Evolutionary conservation across 768 basidiomycete genomes (phyloP), one percentile per base, ranked within the genome.

Genomic region (Lentinula guzmanii): DNA sequence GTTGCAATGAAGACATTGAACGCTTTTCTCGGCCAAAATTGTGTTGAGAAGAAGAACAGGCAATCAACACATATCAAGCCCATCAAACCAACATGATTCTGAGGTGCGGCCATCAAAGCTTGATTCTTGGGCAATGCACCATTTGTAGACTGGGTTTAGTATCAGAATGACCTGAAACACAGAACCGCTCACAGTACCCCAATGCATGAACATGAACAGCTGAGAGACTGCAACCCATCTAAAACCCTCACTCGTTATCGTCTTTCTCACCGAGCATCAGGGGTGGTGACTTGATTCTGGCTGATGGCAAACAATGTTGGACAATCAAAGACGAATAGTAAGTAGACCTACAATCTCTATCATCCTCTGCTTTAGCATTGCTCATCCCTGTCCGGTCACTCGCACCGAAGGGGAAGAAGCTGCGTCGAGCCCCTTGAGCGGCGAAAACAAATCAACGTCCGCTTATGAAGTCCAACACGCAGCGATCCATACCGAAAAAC

Each of bases 1-100:
- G 77, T 79, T 50, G 72, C 65, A 59, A 78, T 65, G 71, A 89
- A 87, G 45, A 85, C 50, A 60, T 76, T 77, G 69, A 84, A 85
- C 53, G 66, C 78, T 18, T 69, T 70, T 56, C 70, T 71, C 9
- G 86, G 75, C 59, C 83, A 66, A 51, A 74, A 74, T 1, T 75
- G 67, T 7, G 81, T 64, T 6, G 86, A 83, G 59, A 80, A 77
- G 62, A 86, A 54, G 41, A 77, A 71, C 33, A 87, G 71, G 39
- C 83, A 43, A 65, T 79, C 71, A 9, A 80, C 53, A 34, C 70
- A 74, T 34, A 65, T 62, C n/a, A 77, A 72, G 15, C 74, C 73
- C 43, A 81, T 65, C 5, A 79, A 64, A 4, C 77, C 81, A 67
- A 74, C 71, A 24, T 71, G 70, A 35, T 75, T 66, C n/a, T 66